Evolutionary conservation across 768 basidiomycete genomes (phyloP), one percentile per base, ranked within the genome.

Genomic region (Pholiota conissans): DNA sequence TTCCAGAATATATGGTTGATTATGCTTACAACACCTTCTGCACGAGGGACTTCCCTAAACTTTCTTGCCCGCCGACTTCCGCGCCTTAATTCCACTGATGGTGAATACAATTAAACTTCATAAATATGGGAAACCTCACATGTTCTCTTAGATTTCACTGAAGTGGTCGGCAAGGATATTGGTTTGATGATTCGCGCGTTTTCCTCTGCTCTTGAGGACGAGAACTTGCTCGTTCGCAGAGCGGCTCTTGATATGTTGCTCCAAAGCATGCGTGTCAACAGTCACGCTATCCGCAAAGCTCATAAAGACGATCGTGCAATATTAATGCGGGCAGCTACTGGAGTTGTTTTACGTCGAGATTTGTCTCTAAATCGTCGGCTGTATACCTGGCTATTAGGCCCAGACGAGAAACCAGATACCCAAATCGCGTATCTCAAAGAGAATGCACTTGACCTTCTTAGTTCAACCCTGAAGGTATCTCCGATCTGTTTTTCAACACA

Each of bases 141-240:
- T 55, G 20, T 47, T 27, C 58, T 28, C 27, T 16, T 55, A 83
- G 91, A 91, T 63, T 84, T 93, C 24, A 81, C 84, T 0, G 71
- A 78, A 3, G 85, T 93, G 28, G 83, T 94, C 10, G 95, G 94
- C 3, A 82, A 84, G 47, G 94, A 97, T 66, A 84, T 93, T 48
- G 97, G 96, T 2, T 78, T 98, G 49, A 93, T 98, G 90, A 89
- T 98, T 55, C 84, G 97, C 46, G 96, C 93, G 0, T 93, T 98
- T 59, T 81, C 94, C 2, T 85, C 93, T 6, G 90, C 90, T 0
- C 76, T 99, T n/a, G 92, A 94, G 69, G 97, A 98, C 63, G 90
- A 93, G 61, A 94, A 96, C 63, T 78, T 95, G 16, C 83, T 99
- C 22, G 97, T 98, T 18, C 85, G 94, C 60, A 76, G 97, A 57